Base-by-base conservation (phyloP, 2,329 filamentous ascomycete genomes). In the Camillea tinctor region DNA sequence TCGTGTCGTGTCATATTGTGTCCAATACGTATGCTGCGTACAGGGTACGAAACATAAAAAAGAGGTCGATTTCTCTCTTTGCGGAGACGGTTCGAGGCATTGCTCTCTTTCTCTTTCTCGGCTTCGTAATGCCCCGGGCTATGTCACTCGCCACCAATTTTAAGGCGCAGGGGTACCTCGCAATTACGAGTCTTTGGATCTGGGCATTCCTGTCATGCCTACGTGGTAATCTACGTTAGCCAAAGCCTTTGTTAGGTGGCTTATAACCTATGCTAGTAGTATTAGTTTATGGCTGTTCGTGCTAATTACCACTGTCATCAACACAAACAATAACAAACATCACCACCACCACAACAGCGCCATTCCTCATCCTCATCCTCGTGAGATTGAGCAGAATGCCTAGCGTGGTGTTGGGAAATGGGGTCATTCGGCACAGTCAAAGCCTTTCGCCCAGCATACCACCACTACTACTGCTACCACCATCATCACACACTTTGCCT, bases 101-200 rank as follows among this genome's bases (percentile, higher is more conserved):
- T 44, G 36, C 36, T 44, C 24, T 40, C 30, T 44, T 30, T 49
- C 13, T 49, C 3, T 13, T 3, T 15, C 36, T 44, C 36, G 56
- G 56, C 56, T 58, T 50, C 50, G 54, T 56, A 36, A 36, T 58
- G 15, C 22, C 8, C 22, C 22, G 57, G 64, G 61, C 61, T 59
- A 65, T 66, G 62, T 66, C 50, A 51, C 66, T 68, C 54, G 58
- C 64, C 66, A 66, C 63, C 44, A 51, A 19, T 57, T 55, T 59
- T 50, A 61, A 62, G 64, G 66, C 66, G 67, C 66, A 68, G 67
- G 60, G 62, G 57, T 66, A 66, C 63, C 22, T 62, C 21, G 36
- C 36, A n/a, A 52, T 30, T 51, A 51, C 19, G 50, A 48, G 4
- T 48, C n/a, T 17, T 26, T 36, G 17, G 19, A 20, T 50, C 48